These are phyloP conservation scores for Blastocystis sp. DNA, from an alignment of 352 stramenopile species.

Conservation along the genomic window DNA sequence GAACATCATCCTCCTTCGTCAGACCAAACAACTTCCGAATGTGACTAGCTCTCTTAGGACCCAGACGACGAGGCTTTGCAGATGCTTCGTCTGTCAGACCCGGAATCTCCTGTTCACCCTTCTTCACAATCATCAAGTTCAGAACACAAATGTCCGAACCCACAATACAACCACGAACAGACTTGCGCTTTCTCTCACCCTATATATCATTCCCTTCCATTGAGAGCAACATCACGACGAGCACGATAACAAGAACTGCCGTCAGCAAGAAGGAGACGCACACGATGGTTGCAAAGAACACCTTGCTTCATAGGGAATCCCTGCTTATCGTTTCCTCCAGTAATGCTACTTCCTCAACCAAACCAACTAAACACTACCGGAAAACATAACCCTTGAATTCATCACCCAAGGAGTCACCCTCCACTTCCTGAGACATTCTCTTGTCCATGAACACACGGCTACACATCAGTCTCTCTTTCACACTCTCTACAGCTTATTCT, in stretches of 20 bases:
- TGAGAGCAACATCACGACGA: conserved; percentile 66
- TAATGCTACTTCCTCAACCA: conserved; percentile 72
- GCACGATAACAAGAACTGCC: conserved; percentile 91
- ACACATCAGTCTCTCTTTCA: background rate
- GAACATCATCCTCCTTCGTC: conserved; percentile 96
- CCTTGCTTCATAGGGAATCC: conserved; percentile 99
- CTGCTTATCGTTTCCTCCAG: conserved; percentile 99
- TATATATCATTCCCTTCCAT: conserved; percentile 54
- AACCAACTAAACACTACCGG: background rate
- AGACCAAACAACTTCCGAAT: conserved; percentile 99
- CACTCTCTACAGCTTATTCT: conserved; percentile 84
- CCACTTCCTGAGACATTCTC: conserved; percentile 96
- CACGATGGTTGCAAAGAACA: conserved; percentile 94
- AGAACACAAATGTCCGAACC: conserved; percentile 95
- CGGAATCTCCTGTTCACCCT: conserved; percentile 85
- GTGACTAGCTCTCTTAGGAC: conserved; percentile 98
- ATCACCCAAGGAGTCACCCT: conserved; percentile 90
- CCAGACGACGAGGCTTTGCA: conserved; percentile 85
- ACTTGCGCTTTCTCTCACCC: conserved; percentile 97
- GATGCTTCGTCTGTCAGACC: conserved; percentile 91
- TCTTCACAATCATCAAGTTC: conserved; percentile 96
- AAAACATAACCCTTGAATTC: conserved; percentile 94
- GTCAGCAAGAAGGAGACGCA: conserved; percentile 92
- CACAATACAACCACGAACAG: conserved; percentile 97
- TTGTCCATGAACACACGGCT: conserved; percentile 87